Percentiles rank a stretch among this genome's conserved stretches.
Conservation (phyloP, 202 grass and related monocot genomes). For the Setaria italica region DNA sequence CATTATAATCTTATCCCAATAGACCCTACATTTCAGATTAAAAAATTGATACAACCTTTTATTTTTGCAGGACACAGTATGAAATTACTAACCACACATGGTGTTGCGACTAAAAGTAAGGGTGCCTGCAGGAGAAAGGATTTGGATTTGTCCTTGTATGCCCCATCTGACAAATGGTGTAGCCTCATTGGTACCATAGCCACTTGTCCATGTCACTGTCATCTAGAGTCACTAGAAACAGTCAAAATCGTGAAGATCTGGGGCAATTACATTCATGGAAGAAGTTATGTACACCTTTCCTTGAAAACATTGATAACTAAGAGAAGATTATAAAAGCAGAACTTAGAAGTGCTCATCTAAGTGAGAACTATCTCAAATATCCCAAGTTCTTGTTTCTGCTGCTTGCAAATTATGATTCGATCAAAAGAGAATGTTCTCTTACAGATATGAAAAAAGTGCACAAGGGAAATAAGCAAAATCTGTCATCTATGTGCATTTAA, state of each 20-base stretch:
- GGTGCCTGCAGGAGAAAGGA: conserved; percentile 79
- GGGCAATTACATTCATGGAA: conserved; percentile 26
- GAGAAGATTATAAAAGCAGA: conserved; percentile 16
- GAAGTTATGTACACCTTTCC: not conserved
- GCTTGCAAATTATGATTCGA: not conserved
- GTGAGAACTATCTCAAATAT: not conserved
- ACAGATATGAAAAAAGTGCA: not conserved
- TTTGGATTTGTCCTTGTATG: conserved; percentile 61
- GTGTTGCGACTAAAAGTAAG: conserved; percentile 68
- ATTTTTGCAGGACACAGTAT: conserved; percentile 5
- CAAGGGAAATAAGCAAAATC: not conserved
- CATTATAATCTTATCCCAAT: conserved; percentile 11
- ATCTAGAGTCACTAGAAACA: conserved; percentile 67
- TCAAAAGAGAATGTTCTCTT: not conserved
- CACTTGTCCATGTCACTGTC: conserved; percentile 96
- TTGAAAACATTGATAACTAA: not conserved
- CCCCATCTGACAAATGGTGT: conserved; percentile 87
- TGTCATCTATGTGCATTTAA: conserved; percentile 4
- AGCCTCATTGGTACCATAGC: conserved; percentile 77
- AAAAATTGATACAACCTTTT: not conserved
- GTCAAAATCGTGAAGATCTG: conserved; percentile 35
- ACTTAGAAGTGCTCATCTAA: conserved; percentile 20
- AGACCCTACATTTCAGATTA: not conserved
- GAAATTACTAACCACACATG: conserved; percentile 84
- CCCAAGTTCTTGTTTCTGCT: not conserved